phyloP scores from a whole-genome alignment of 345 rosid genomes.

The Tarenaya hassleriana region DNA sequence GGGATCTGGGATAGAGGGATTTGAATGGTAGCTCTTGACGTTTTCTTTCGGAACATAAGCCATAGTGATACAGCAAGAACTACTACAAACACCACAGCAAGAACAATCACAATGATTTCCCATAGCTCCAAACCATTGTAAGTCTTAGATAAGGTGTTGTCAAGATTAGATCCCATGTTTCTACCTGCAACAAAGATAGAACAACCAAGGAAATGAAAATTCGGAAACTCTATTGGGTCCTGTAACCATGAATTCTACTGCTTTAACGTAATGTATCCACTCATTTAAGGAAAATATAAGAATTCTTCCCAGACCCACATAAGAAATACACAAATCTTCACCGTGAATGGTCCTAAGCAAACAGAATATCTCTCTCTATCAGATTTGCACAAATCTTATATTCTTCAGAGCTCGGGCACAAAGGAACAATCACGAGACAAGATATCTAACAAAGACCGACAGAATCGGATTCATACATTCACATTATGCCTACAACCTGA shows the following conservation, averaged over 20 bases:
- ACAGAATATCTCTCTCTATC: no score
- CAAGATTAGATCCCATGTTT: slow-evolving; percentile 62
- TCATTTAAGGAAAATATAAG: background rate
- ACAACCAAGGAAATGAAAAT: slow-evolving; percentile 4
- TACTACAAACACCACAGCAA: slow-evolving; percentile 45
- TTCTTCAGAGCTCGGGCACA: no score
- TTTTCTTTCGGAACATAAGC: slow-evolving; percentile 44
- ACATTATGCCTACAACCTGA: no score
- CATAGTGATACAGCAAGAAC: slow-evolving; percentile 56
- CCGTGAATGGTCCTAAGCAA: no score
- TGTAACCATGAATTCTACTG: background rate
- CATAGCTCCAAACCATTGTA: slow-evolving; percentile 62
- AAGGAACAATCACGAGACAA: no score
- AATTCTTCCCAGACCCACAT: background rate
- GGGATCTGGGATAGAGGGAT: slow-evolving; percentile 47
- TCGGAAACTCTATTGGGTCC: background rate
- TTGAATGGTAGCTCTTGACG: slow-evolving; percentile 28
- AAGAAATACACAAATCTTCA: no score
- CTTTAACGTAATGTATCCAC: background rate
- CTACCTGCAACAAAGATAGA: slow-evolving; percentile 24
- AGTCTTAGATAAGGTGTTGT: slow-evolving; percentile 39
- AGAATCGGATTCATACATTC: no score
- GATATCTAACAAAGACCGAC: no score
- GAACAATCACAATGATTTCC: slow-evolving; percentile 59
- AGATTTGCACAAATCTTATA: no score